Percentiles rank a stretch among this genome's conserved stretches.
Evolutionary conservation across 2,329 filamentous ascomycete genomes (phyloP).

Genomic region (Xylaria arbuscula): DNA sequence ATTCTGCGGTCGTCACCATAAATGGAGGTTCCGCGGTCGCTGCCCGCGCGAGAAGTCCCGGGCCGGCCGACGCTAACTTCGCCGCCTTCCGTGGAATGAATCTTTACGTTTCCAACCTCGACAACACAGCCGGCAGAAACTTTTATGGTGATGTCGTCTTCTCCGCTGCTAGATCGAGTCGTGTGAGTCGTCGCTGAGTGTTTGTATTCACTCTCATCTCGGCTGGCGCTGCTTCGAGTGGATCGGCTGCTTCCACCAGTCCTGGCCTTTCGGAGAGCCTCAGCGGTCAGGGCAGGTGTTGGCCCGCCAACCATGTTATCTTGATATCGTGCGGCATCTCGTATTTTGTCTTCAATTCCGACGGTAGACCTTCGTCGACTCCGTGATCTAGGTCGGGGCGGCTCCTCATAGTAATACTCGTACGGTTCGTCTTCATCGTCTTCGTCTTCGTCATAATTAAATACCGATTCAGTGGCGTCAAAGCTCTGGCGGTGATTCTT

Average conservation of each 20-base stretch:
- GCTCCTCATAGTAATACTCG: slow-evolving; percentile 37
- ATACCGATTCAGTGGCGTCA: slow-evolving; percentile 33
- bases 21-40: slow-evolving; percentile 61
- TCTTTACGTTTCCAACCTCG: slow-evolving; percentile 66
- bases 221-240: slow-evolving; percentile 68
- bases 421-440: slow-evolving; percentile 36
- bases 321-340: slow-evolving; percentile 62
- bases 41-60: slow-evolving; percentile 55
- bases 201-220: slow-evolving; percentile 72
- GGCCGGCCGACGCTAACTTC: slow-evolving; percentile 66
- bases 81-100: slow-evolving; percentile 68
- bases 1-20: slow-evolving; percentile 62
- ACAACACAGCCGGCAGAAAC: slow-evolving; percentile 67
- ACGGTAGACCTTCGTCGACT: slow-evolving; percentile 49
- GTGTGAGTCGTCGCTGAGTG: slow-evolving; percentile 71
- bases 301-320: slow-evolving; percentile 60
- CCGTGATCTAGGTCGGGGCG: slow-evolving; percentile 48
- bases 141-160: slow-evolving; percentile 72
- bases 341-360: slow-evolving; percentile 59
- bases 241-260: slow-evolving; percentile 65
- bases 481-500: slow-evolving; percentile 43
- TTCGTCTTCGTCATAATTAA: slow-evolving; percentile 35
- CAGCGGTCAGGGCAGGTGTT: slow-evolving; percentile 64
- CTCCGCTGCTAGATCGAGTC: slow-evolving; percentile 63
- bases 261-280: slow-evolving; percentile 63